Conservation (phyloP, 148 eudicot genomes). For the Nepenthes gracilis region DNA sequence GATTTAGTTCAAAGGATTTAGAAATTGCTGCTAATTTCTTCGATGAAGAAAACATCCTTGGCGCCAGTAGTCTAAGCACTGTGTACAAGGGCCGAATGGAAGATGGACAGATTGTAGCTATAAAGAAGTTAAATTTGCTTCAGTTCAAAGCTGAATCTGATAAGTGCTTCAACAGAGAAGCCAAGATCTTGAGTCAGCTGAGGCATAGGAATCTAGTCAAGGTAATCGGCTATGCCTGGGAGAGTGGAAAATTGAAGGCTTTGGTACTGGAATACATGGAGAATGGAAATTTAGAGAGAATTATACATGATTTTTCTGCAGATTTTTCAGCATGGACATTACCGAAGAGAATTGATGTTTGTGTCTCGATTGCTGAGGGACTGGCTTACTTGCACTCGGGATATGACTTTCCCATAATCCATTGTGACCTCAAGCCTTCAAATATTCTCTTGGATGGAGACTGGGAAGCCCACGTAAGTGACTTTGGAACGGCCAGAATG, state of each 20-base stretch:
- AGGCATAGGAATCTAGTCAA: conserved; percentile 84
- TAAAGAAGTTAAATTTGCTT: conserved; percentile 56
- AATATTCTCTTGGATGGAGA: conserved; percentile 70
- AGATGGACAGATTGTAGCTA: conserved; percentile 48
- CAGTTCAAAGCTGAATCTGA: conserved; percentile 67
- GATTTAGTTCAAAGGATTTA: conserved; percentile 51
- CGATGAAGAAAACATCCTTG: conserved; percentile 44
- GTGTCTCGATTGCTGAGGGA: conserved; percentile 51
- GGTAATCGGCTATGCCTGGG: conserved; percentile 89
- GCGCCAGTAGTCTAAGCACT: conserved; percentile 54
- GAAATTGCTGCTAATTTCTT: conserved; percentile 51
- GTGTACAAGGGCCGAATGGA: conserved; percentile 64
- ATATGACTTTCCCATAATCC: conserved; percentile 71
- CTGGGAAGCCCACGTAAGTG: conserved; percentile 75
- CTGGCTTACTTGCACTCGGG: conserved; percentile 77
- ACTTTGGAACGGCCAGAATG: conserved; percentile 88
- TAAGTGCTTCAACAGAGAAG: conserved; percentile 63
- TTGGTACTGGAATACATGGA: conserved; percentile 83
- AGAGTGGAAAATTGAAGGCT: conserved; percentile 68
- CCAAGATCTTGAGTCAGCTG: conserved; percentile 47
- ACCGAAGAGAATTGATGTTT: conserved; percentile 38
- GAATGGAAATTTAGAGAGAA: conserved; percentile 65
- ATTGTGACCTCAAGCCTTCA: conserved; percentile 91
- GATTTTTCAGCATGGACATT: conserved; percentile 42
- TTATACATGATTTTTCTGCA: conserved; percentile 40